Percentiles rank a stretch among this genome's conserved stretches.
phyloP scores from a whole-genome alignment of 768 basidiomycete species.

The Holtermannia corniformis region DNA sequence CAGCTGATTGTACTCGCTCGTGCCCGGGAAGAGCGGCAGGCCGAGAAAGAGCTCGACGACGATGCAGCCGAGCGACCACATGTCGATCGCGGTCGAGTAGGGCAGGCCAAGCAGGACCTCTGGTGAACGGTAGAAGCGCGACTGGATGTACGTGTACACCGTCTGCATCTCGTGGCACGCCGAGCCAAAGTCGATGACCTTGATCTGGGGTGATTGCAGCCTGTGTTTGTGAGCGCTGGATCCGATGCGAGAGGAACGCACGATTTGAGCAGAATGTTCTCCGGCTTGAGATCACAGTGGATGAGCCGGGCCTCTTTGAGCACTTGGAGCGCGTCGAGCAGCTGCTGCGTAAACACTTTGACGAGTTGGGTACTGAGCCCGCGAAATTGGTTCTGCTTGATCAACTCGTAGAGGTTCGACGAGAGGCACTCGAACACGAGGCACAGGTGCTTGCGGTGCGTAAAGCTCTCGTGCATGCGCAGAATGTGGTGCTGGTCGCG shows the following conservation, averaged over 20 bases:
- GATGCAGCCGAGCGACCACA: constrained; percentile 99
- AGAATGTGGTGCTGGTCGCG: constrained; percentile 94
- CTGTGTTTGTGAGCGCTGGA: constrained; percentile 44
- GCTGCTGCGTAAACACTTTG: constrained; percentile 94
- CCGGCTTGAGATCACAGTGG: constrained; percentile 97
- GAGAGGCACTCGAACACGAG: constrained; percentile 95
- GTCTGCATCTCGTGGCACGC: constrained; percentile 98
- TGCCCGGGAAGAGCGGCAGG: constrained; percentile 91
- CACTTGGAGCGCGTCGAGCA: constrained; percentile 82
- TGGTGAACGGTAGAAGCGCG: constrained; percentile 94
- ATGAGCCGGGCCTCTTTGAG: constrained; percentile 93
- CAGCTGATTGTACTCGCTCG: constrained; percentile 97
- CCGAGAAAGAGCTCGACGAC: constrained; percentile 97
- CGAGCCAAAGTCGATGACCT: constrained; percentile 98
- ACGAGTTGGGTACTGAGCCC: constrained; percentile 93
- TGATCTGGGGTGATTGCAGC: constrained; percentile 93
- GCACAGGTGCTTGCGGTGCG: constrained; percentile 90
- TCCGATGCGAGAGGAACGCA: constrained; percentile 41
- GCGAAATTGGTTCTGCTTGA: constrained; percentile 99
- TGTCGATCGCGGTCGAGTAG: constrained; percentile 91
- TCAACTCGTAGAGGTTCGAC: constrained; percentile 95
- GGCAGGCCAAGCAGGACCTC: constrained; percentile 92
- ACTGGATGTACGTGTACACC: constrained; percentile 99
- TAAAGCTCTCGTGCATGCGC: constrained; percentile 88
- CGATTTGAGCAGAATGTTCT: constrained; percentile 96